A percentile compares a stretch with the other conserved stretches of the same genome.
These are phyloP conservation scores for Hirschioporus abietinus DNA, from an alignment of 768 basidiomycete genomes.

Conservation along the genomic window DNA sequence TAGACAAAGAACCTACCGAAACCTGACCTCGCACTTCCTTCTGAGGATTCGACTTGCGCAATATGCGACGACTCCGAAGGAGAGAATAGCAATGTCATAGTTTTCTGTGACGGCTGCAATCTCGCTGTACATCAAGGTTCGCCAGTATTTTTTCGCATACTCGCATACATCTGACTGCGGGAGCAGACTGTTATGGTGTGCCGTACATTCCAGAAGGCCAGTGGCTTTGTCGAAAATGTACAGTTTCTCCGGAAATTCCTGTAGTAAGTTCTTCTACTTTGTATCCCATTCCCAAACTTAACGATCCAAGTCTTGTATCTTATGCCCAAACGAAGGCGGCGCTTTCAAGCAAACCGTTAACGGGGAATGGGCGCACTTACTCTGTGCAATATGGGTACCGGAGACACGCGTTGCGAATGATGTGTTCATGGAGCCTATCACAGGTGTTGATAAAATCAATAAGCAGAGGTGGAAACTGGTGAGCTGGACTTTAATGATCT, in stretches of 20 bases:
- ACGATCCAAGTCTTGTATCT: slow-evolving; percentile 70
- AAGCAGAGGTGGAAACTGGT: slow-evolving; percentile 95
- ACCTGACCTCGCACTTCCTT: slow-evolving; percentile 78
- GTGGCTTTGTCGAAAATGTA: slow-evolving; percentile 98
- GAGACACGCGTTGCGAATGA: slow-evolving; percentile 91
- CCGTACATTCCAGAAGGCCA: slow-evolving; percentile 99
- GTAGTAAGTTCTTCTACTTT: slow-evolving; percentile 56
- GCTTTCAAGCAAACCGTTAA: slow-evolving; percentile 96
- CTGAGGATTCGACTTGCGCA: slow-evolving; percentile 93
- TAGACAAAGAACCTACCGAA: slow-evolving; percentile 94
- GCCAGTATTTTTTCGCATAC: slow-evolving; percentile 14
- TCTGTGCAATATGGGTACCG: slow-evolving; percentile 97
- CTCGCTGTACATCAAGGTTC: slow-evolving; percentile 98
- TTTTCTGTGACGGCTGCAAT: slow-evolving; percentile 99
- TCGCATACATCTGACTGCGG: background rate
- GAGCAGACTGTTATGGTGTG: slow-evolving; percentile 92
- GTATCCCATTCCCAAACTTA: background rate
- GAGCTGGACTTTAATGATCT: slow-evolving; percentile 25
- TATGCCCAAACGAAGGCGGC: slow-evolving; percentile 95
- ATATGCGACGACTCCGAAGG: slow-evolving; percentile 98
- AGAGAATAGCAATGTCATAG: slow-evolving; percentile 97
- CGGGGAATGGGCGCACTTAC: slow-evolving; percentile 92
- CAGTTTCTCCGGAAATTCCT: slow-evolving; percentile 93
- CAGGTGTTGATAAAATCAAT: slow-evolving; percentile 79
- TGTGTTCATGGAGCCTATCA: slow-evolving; percentile 97